Conservation (phyloP, 1,284 basidiomycete genomes). For the Malassezia caprae region DNA sequence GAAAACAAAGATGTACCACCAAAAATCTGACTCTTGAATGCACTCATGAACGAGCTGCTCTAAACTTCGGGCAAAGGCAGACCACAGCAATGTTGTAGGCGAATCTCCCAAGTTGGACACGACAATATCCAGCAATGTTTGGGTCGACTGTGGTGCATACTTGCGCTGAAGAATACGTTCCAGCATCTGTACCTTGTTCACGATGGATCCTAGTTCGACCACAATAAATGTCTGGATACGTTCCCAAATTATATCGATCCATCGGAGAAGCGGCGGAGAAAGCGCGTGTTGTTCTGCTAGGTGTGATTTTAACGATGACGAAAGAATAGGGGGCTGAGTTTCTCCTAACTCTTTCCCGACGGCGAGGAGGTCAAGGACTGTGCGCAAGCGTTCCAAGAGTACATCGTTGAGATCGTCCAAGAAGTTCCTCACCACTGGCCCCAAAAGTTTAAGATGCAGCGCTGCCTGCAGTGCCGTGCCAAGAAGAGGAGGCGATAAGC, state of each 20-base stretch:
- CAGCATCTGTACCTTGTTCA: slow-evolving; percentile 8
- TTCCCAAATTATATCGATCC: background rate
- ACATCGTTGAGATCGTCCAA: slow-evolving; percentile 8
- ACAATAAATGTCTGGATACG: slow-evolving; percentile 8
- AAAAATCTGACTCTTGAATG: slow-evolving; percentile 13
- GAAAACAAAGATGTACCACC: slow-evolving; percentile 1
- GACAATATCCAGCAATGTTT: slow-evolving; percentile 1
- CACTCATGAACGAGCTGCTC: background rate
- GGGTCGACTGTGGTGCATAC: background rate
- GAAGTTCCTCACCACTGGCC: background rate
- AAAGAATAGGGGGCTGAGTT: slow-evolving; percentile 1
- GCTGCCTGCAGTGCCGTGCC: slow-evolving; percentile 7
- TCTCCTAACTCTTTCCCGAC: slow-evolving; percentile 9
- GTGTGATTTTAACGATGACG: background rate
- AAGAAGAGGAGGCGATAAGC: slow-evolving; percentile 7
- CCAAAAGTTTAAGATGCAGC: background rate
- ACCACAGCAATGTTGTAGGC: slow-evolving; percentile 4
- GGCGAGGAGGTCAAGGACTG: slow-evolving; percentile 2
- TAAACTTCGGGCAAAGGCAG: background rate
- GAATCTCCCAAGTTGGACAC: background rate
- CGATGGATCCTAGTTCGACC: slow-evolving; percentile 11
- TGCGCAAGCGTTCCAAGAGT: slow-evolving; percentile 1
- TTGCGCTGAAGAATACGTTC: slow-evolving; percentile 7
- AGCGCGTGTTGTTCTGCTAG: background rate
- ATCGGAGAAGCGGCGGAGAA: background rate